Percentiles rank a stretch among this genome's conserved stretches.
phyloP scores from a whole-genome alignment of 805 yeast species.

The Myxozyma sirexii region DNA sequence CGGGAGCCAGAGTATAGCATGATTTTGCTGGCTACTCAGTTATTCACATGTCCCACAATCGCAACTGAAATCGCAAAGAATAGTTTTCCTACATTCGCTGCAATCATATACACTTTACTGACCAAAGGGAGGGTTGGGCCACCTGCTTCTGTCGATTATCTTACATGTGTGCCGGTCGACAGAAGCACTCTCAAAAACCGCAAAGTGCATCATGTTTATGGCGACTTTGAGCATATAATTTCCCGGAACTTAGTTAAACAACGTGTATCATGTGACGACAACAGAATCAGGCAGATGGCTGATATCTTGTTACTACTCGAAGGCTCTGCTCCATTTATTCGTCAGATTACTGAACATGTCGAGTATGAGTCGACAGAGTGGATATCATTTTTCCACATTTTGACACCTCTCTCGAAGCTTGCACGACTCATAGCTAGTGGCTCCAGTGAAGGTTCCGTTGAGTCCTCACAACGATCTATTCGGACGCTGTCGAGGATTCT shows the following conservation, averaged over 20 bases:
- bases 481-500: slow-evolving; percentile 35
- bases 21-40: slow-evolving; percentile 74
- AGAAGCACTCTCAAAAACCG: slow-evolving; percentile 63
- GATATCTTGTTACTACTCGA: slow-evolving; percentile 72
- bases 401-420: slow-evolving; percentile 65
- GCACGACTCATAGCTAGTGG: slow-evolving; percentile 44
- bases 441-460: slow-evolving; percentile 33
- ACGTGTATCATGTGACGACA: slow-evolving; percentile 49
- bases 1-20: slow-evolving; percentile 87
- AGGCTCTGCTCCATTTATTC: slow-evolving; percentile 70
- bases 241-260: slow-evolving; percentile 64
- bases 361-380: slow-evolving; percentile 90
- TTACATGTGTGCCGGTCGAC: slow-evolving; percentile 36
- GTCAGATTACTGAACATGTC: slow-evolving; percentile 80
- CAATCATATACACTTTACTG: slow-evolving; percentile 64
- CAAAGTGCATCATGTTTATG: slow-evolving; percentile 75
- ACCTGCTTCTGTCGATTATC: slow-evolving; percentile 48
- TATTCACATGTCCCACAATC: slow-evolving; percentile 86
- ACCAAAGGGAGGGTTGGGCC: slow-evolving; percentile 55
- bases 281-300: slow-evolving; percentile 60
- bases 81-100: slow-evolving; percentile 62
- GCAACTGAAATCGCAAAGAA: slow-evolving; percentile 63
- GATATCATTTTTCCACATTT: slow-evolving; percentile 66
- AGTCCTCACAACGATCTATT: slow-evolving; percentile 32
- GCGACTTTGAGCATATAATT: slow-evolving; percentile 76